Evolutionary conservation across 345 rosid species (phyloP), one percentile per base, ranked within the genome.

Genomic region (Aegle marmelos): DNA sequence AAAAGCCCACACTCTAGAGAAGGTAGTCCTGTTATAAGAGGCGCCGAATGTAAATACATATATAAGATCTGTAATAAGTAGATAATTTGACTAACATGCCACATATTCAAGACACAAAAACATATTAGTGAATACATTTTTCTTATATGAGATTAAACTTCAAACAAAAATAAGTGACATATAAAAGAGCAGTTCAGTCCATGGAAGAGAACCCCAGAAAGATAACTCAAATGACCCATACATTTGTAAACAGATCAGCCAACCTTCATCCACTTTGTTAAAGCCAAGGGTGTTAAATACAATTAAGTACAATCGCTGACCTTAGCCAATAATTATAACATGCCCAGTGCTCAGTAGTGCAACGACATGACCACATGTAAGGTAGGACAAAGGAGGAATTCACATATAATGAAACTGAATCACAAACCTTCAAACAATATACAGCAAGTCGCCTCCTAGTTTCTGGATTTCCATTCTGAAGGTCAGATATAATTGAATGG

Each of bases 401-500:
- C 60, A 74, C 79, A 76, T 54, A 69, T 6, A 66, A 5, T 33
- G 25, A 74, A 60, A 58, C 53, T 58, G 77, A 80, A 70, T 68
- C 25, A 70, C 36, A 75, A 79, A 93, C 99, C 98, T 96, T 96
- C 87, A 96, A 79, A 88, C 99, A 96, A 84, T 94, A 96, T 30
- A 96, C 98, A 73, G 99, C 98, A 87, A 96, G 98, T 64, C 98
- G 93, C 82, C 98, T 92, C 89, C 99, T 91, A 6, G 98, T 96
- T 87, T 94, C 98, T 13, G 99, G 90, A 90, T 93, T 96, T 76
- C 99, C 98, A 80, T 91, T 94, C 89, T 96, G 99, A 81, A 96
- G 99, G 86, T 96, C 98, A 48, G 99, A 90, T 85, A 96, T 94
- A 74, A 96, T 96, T 78, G 99, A 96, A 87, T 94, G 98, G 83